A percentile compares a stretch with the other conserved stretches of the same genome.
Evolutionary conservation across 2,329 filamentous ascomycete genomes (phyloP).

Genomic region (Scedosporium minutisporum): DNA sequence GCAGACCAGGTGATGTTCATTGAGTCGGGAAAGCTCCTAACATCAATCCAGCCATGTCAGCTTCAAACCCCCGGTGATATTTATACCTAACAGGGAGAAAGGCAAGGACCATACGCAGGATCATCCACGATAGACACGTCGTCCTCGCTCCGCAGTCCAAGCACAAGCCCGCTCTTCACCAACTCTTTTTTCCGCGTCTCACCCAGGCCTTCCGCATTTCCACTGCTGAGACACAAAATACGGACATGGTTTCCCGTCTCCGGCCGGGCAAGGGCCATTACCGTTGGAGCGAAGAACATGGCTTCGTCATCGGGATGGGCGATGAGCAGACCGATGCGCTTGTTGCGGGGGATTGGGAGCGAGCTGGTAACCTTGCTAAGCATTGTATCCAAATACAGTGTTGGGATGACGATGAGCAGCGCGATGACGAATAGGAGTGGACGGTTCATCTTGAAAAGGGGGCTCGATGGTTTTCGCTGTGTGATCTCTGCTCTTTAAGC

Average conservation of each 20-base stretch:
- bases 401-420: constrained; percentile 32
- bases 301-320: constrained; percentile 97
- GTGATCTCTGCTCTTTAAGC: too few species aligned
- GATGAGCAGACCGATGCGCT: constrained; percentile 85
- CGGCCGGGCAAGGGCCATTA: constrained; percentile 76
- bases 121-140: constrained; percentile 83
- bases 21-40: constrained; percentile 70
- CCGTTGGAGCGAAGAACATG: constrained; percentile 95
- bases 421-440: constrained; percentile 15
- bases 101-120: constrained; percentile 36
- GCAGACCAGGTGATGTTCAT: constrained; percentile 75
- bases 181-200: constrained; percentile 76
- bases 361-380: constrained; percentile 31
- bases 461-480: background rate
- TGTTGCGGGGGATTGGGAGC: constrained; percentile 63
- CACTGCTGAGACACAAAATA: constrained; percentile 85
- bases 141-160: constrained; percentile 65
- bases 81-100: background rate
- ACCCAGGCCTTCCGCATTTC: constrained; percentile 80
- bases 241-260: constrained; percentile 81
- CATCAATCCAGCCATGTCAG: constrained; percentile 8
- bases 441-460: background rate
- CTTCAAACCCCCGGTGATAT: too few species aligned
- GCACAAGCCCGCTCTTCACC: constrained; percentile 62
- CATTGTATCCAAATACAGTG: constrained; percentile 43